Evolutionary conservation across 2,329 filamentous ascomycete species (phyloP).

Genomic region (Fusarium musae): DNA sequence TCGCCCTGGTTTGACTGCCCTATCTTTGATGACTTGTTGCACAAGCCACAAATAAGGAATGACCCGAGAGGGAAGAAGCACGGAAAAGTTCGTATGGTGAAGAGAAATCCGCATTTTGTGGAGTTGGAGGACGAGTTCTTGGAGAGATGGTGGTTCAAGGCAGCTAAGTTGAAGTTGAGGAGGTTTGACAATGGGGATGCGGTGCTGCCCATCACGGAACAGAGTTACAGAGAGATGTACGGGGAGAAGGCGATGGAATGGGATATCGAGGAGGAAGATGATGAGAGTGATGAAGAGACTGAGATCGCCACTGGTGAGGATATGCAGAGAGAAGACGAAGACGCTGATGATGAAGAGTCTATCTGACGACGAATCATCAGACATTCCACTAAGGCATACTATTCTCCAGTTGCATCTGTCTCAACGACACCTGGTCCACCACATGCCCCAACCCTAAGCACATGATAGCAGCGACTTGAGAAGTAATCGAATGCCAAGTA

Average conservation of each 20-base stretch:
- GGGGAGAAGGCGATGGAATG: conserved; percentile 10
- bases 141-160: conserved; percentile 36
- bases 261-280: not conserved
- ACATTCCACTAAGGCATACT: not conserved
- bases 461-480: conserved; percentile 24
- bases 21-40: conserved; percentile 33
- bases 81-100: not conserved
- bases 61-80: conserved; percentile 1
- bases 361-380: not conserved
- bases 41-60: not conserved
- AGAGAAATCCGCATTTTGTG: not conserved
- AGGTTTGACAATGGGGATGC: conserved; percentile 31
- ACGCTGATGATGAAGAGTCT: not conserved
- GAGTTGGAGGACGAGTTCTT: conserved; percentile 42
- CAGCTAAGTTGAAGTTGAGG: conserved; percentile 35
- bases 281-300: not conserved
- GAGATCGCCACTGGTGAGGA: not conserved
- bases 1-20: conserved; percentile 46
- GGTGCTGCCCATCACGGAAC: conserved; percentile 23
- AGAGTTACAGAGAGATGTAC: not conserved
- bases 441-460: conserved; percentile 16
- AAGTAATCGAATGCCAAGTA: not conserved
- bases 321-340: not conserved
- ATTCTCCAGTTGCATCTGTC: conserved; percentile 24
- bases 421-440: conserved; percentile 5